Evolutionary conservation across 768 basidiomycete species (phyloP).

Genomic region (Grammothele lineata): DNA sequence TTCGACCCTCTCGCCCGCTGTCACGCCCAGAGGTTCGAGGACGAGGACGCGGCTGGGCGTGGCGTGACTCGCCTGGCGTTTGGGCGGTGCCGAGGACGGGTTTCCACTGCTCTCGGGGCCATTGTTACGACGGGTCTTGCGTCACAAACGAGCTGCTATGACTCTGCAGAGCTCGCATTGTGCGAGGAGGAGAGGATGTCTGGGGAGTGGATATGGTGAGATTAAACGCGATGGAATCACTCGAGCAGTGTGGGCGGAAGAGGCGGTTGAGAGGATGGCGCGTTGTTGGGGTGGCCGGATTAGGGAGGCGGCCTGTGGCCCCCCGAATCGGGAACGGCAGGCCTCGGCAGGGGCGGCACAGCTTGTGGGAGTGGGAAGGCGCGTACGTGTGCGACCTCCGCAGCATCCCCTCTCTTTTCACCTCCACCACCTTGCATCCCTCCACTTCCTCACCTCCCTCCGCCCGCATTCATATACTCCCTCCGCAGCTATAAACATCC

Average conservation of each 20-base stretch:
- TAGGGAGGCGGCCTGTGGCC: constrained; percentile 11
- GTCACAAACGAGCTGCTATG: no score
- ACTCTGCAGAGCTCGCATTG: no score
- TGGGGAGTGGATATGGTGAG: background rate
- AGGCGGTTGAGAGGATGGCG: constrained; percentile 6
- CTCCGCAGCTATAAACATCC: constrained; percentile 20
- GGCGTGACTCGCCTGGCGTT: no score
- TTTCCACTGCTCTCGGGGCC: no score
- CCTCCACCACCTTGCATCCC: constrained; percentile 14
- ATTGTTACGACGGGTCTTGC: no score
- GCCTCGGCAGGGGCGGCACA: constrained; percentile 10
- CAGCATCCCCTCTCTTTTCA: constrained; percentile 16
- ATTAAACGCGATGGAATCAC: background rate
- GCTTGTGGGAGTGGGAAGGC: constrained; percentile 13
- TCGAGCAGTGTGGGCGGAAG: background rate
- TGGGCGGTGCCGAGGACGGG: no score
- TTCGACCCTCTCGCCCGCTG: no score
- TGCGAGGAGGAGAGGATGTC: no score
- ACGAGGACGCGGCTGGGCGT: no score
- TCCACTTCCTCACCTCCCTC: constrained; percentile 10
- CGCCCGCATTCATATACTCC: constrained; percentile 17
- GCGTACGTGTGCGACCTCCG: constrained; percentile 19
- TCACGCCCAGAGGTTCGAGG: no score
- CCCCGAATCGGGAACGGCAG: constrained; percentile 15
- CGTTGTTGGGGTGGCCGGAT: constrained; percentile 11